A percentile compares a stretch with the other conserved stretches of the same genome.
Evolutionary conservation across 2,329 filamentous ascomycete species (phyloP).

Genomic region (Herpotrichia juniperi): DNA sequence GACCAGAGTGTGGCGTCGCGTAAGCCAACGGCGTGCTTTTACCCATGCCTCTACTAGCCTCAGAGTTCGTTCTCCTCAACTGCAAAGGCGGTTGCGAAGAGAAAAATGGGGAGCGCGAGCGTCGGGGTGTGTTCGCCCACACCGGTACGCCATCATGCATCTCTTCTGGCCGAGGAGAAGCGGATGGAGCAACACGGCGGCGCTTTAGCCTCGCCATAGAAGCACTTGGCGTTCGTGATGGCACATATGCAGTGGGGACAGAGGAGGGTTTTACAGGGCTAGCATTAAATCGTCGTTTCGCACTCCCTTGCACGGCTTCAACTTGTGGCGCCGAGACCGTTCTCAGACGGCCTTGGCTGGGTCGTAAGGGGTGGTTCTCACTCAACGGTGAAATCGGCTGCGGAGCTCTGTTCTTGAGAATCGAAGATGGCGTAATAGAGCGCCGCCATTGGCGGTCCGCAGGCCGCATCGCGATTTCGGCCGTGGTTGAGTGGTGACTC

Average conservation of each 20-base stretch:
- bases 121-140: slow-evolving; percentile 49
- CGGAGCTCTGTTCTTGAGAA: slow-evolving; percentile 34
- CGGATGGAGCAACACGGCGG: slow-evolving; percentile 49
- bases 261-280: slow-evolving; percentile 38
- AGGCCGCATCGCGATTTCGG: slow-evolving; percentile 41
- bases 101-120: slow-evolving; percentile 51
- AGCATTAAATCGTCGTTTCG: slow-evolving; percentile 38
- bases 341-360: slow-evolving; percentile 30
- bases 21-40: slow-evolving; percentile 69
- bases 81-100: slow-evolving; percentile 36
- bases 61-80: slow-evolving; percentile 36
- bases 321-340: slow-evolving; percentile 36
- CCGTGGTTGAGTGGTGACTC: slow-evolving; percentile 41
- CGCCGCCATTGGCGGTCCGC: slow-evolving; percentile 41
- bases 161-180: slow-evolving; percentile 22
- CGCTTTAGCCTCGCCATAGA: slow-evolving; percentile 49
- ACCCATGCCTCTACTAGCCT: slow-evolving; percentile 42
- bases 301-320: slow-evolving; percentile 25
- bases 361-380: slow-evolving; percentile 34
- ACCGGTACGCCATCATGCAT: slow-evolving; percentile 27
- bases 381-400: slow-evolving; percentile 45
- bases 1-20: slow-evolving; percentile 71
- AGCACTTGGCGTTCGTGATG: slow-evolving; percentile 46
- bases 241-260: slow-evolving; percentile 26
- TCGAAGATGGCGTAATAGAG: slow-evolving; percentile 41